These are phyloP conservation scores for Diaporthe ilicicola DNA, from an alignment of 2,329 filamentous ascomycete species.

Conservation along the genomic window DNA sequence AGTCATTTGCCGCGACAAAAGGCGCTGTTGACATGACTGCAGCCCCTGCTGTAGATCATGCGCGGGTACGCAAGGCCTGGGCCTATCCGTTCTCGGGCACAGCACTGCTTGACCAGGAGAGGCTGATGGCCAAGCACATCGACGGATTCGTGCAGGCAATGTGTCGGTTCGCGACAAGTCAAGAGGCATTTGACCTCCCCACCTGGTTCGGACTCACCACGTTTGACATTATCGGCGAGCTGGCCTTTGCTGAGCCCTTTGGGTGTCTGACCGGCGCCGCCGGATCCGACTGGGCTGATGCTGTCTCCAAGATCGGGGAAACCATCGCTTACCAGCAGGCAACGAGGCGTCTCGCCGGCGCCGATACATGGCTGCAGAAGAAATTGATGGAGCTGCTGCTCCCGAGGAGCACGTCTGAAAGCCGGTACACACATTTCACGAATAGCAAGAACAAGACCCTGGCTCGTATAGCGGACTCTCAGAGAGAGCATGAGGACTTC, in stretches of 20 bases:
- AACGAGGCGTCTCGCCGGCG: neutral
- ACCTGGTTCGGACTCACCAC: constrained; percentile 48
- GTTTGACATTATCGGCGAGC: constrained; percentile 43
- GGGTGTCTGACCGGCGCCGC: constrained; percentile 37
- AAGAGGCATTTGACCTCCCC: constrained; percentile 38
- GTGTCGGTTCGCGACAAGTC: constrained; percentile 1
- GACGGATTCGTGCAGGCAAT: neutral
- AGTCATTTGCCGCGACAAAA: neutral
- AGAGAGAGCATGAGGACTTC: neutral
- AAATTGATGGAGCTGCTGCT: neutral
- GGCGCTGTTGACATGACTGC: neutral
- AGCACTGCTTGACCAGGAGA: constrained; percentile 2
- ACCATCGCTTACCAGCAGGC: neutral
- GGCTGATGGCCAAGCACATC: neutral
- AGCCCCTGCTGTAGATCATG: neutral
- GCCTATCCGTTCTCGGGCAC: neutral
- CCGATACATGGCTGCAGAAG: neutral
- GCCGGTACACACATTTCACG: neutral
- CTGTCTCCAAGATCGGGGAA: neutral
- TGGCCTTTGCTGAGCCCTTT: constrained; percentile 52
- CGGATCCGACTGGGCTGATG: neutral
- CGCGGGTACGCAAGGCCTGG: neutral
- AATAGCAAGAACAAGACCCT: neutral
- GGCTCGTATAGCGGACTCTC: neutral
- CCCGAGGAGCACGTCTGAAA: neutral